A percentile compares a stretch with the other conserved stretches of the same genome.
phyloP scores from a whole-genome alignment of 2,329 filamentous ascomycete species.

The Fusarium burgessii region DNA sequence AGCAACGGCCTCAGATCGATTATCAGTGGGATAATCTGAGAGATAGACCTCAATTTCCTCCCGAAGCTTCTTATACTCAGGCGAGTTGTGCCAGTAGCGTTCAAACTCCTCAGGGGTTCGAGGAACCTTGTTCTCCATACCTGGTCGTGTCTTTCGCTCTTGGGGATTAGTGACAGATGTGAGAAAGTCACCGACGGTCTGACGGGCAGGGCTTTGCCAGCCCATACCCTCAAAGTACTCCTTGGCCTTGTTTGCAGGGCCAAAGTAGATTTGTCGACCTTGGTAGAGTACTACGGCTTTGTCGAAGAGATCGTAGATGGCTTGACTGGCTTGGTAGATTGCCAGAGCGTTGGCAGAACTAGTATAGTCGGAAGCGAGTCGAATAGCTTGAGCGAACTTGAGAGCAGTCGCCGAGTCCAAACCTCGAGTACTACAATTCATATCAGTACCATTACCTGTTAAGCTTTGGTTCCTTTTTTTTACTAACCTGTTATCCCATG shows the following conservation, averaged over 20 bases:
- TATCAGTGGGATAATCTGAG: slow-evolving; percentile 57
- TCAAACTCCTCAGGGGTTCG: slow-evolving; percentile 78
- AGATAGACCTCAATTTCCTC: slow-evolving; percentile 65
- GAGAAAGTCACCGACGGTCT: slow-evolving; percentile 77
- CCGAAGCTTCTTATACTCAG: slow-evolving; percentile 57
- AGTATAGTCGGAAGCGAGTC: slow-evolving; percentile 73
- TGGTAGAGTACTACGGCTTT: slow-evolving; percentile 81
- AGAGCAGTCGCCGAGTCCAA: slow-evolving; percentile 80
- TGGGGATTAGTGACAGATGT: slow-evolving; percentile 75
- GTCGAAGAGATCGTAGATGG: slow-evolving; percentile 79
- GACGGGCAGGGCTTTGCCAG: slow-evolving; percentile 73
- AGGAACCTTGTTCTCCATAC: slow-evolving; percentile 72
- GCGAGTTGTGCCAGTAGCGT: slow-evolving; percentile 58
- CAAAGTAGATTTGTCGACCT: slow-evolving; percentile 82
- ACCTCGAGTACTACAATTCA: slow-evolving; percentile 68
- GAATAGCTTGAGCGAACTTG: slow-evolving; percentile 77
- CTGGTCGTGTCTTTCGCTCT: slow-evolving; percentile 67
- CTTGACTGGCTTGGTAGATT: slow-evolving; percentile 78
- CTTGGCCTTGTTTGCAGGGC: slow-evolving; percentile 69
- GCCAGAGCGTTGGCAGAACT: slow-evolving; percentile 73
- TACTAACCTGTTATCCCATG: slow-evolving; percentile 75
- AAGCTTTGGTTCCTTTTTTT: no score
- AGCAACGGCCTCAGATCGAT: slow-evolving; percentile 53
- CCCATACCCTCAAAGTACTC: slow-evolving; percentile 76
- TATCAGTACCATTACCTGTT: not conserved